A percentile compares a stretch with the other conserved stretches of the same genome.
These are phyloP conservation scores for Jatropha curcas DNA, from an alignment of 345 rosid species.

Conservation along the genomic window DNA sequence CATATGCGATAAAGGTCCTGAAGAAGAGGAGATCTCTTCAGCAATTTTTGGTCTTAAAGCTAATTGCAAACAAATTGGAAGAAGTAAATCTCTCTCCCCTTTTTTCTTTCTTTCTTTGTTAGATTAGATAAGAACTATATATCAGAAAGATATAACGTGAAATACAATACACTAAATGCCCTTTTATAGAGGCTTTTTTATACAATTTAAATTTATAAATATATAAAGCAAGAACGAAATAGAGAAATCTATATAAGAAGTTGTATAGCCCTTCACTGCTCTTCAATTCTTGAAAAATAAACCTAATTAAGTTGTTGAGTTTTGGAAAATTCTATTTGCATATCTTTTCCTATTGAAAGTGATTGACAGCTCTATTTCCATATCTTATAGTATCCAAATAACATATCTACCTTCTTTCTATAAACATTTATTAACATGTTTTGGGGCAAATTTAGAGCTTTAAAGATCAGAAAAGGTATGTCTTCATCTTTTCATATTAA, in stretches of 20 bases:
- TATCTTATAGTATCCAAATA: neutral
- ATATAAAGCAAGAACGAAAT: too few relatives aligned
- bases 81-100: neutral
- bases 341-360: neutral
- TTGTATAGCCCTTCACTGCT: neutral
- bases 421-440: neutral
- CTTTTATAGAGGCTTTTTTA: conserved; percentile 17
- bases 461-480: conserved; percentile 34
- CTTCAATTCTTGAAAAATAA: neutral
- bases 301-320: neutral
- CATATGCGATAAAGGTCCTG: conserved; percentile 13
- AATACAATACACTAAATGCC: conserved; percentile 10
- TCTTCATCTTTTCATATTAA: neutral
- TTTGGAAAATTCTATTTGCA: too few relatives aligned
- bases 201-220: conserved; percentile 17
- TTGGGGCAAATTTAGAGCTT: conserved; percentile 37
- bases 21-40: conserved; percentile 21
- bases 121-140: neutral
- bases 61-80: conserved; percentile 34
- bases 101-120: conserved; percentile 1
- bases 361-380: neutral
- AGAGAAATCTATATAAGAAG: too few relatives aligned
- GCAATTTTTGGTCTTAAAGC: conserved; percentile 32
- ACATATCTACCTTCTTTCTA: neutral
- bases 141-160: conserved; percentile 9